Conservation (phyloP, 2,329 filamentous ascomycete genomes). For the Trichoderma koningii region DNA sequence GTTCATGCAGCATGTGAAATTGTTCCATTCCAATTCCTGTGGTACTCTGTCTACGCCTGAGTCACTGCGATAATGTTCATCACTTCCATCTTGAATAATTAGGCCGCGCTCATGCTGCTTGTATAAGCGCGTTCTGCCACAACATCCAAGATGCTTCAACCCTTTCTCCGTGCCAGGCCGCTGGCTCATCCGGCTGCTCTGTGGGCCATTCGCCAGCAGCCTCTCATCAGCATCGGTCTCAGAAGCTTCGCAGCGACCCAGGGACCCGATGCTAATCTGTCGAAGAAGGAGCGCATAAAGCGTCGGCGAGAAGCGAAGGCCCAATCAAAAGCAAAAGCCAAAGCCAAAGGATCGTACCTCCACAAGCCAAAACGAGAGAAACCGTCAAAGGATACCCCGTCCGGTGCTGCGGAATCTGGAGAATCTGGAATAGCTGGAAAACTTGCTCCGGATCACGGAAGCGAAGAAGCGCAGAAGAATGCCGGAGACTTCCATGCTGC, state of each 20-base stretch:
- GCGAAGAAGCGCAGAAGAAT: not conserved
- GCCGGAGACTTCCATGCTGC: constrained; percentile 5
- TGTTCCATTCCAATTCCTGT: no score
- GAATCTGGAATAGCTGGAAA: not conserved
- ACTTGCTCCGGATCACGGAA: not conserved
- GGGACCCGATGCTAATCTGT: not conserved
- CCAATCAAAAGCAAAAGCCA: not conserved
- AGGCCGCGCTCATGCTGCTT: not conserved
- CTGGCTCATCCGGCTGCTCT: constrained; percentile 8
- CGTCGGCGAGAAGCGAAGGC: not conserved
- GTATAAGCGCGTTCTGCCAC: constrained; percentile 3
- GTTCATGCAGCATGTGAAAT: not conserved
- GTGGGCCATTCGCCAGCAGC: not conserved
- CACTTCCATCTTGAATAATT: not conserved
- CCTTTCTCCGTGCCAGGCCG: constrained; percentile 19
- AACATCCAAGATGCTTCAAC: constrained; percentile 37
- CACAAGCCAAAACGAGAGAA: constrained; percentile 1
- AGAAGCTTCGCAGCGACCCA: constrained; percentile 9
- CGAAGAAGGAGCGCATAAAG: constrained; percentile 3
- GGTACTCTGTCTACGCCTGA: no score
- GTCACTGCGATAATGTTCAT: no score
- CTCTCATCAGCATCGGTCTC: not conserved
- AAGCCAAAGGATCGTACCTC: not conserved
- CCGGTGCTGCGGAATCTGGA: not conserved
- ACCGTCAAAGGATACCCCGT: not conserved